Evolutionary conservation across 495 filamentous ascomycete species (phyloP).

Genomic region (Penicilliopsis zonata): DNA sequence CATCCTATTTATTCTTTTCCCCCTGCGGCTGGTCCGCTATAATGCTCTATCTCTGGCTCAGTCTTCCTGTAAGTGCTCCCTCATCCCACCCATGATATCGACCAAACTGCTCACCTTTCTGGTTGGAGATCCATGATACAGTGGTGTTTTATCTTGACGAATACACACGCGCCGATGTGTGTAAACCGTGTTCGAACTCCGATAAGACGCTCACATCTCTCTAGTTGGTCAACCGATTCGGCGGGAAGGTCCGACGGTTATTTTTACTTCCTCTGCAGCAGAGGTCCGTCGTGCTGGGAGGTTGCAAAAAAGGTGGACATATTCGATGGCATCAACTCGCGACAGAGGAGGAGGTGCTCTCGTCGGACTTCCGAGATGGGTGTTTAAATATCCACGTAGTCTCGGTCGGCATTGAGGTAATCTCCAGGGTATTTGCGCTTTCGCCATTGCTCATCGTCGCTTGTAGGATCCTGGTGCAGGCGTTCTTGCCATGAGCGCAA

Average conservation of each 20-base stretch:
- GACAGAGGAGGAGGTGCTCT: neutral
- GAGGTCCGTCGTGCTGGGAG: neutral
- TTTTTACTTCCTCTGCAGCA: neutral
- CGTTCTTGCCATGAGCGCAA: neutral
- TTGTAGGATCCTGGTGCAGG: neutral
- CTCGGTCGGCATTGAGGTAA: neutral
- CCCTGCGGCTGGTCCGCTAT: neutral
- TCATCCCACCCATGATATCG: neutral
- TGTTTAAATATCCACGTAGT: neutral
- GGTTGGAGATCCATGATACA: neutral
- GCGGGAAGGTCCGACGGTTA: neutral
- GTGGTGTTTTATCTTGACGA: neutral
- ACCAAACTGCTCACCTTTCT: constrained; percentile 1
- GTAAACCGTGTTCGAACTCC: neutral
- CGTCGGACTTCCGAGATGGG: neutral
- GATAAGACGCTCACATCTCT: neutral
- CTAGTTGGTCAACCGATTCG: neutral
- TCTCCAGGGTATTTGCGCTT: neutral
- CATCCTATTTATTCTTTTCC: neutral
- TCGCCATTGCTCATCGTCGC: neutral
- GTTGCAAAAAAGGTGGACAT: neutral
- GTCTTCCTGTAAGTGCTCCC: neutral
- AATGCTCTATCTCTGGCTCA: neutral
- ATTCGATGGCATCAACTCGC: neutral
- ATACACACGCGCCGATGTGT: neutral